Conservation (phyloP, 148 eudicot species). For the Persicaria maculosa region DNA sequence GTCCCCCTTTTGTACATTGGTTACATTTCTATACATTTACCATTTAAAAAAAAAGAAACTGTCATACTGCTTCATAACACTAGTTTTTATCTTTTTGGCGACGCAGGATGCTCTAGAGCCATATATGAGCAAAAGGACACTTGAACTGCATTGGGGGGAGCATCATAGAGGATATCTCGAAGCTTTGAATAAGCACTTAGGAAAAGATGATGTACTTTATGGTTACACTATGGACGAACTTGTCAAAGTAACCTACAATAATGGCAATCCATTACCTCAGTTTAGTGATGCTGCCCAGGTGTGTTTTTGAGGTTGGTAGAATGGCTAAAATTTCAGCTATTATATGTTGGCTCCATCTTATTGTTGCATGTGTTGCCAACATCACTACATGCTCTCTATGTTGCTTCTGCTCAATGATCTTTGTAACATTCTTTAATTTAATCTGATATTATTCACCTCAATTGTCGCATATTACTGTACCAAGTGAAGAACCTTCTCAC, state of each 20-base stretch:
- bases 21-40: too few relatives aligned
- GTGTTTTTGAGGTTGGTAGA: slow-evolving; percentile 15
- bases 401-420: background rate
- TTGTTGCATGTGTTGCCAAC: background rate
- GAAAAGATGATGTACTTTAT: slow-evolving; percentile 60
- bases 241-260: slow-evolving; percentile 74
- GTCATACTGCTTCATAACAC: background rate
- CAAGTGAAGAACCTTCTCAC: background rate
- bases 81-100: background rate
- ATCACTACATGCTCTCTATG: background rate
- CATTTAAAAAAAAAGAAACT: background rate
- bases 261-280: slow-evolving; percentile 81
- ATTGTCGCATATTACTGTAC: background rate
- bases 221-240: slow-evolving; percentile 89
- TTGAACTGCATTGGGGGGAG: slow-evolving; percentile 82
- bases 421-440: background rate
- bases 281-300: slow-evolving; percentile 98
- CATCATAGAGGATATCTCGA: slow-evolving; percentile 78
- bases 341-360: slow-evolving; percentile 8
- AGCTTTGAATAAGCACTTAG: slow-evolving; percentile 62
- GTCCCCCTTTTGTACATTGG: too few relatives aligned
- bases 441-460: background rate
- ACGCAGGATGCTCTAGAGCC: slow-evolving; percentile 90
- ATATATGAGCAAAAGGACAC: slow-evolving; percentile 69
- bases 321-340: background rate